Evolutionary conservation across 2,329 filamentous ascomycete species (phyloP), one percentile per base, ranked within the genome.

Genomic region (Macrophomina tecta): DNA sequence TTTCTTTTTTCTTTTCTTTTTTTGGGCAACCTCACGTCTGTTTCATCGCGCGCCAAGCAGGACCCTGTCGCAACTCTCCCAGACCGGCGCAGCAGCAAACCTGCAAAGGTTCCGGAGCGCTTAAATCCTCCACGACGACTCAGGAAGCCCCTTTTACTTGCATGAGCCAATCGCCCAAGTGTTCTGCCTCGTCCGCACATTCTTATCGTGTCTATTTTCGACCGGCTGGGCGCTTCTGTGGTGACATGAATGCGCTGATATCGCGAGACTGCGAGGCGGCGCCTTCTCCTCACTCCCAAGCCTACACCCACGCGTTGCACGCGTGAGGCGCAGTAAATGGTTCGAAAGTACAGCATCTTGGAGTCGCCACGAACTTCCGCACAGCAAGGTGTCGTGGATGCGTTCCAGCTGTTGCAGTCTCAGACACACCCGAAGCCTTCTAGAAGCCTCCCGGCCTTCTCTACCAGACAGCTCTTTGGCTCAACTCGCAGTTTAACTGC

Each of bases 111-210:
- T 49, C 11, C 58, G n/a, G 30, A 48, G 58, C 58, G 58, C 58
- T 62, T 62, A 49, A 49, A 62, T 38, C 42, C 18, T 60, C 32
- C 38, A 4, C 42, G 5, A 6, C 56, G 56, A 61, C 56, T 61
- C 56, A 61, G 11, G 42, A 18, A n/a, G 56, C 58, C 58, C 58
- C 58, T 62, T 62, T 62, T 36, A 36, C 42, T 32, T 62, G 58
- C 58, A 62, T 62, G 14, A 40, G n/a, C 58, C 58, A 62, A 62
- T 49, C 58, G 49, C 8, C 18, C 58, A 23, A 23, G 2, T 23
- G 23, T 23, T 14, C 45, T 48, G 45, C 48, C 11, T 30, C 48
- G 23, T 48, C 6, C 45, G n/a, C 32, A 7, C 55, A 28, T 16
- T 46, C 2, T 18, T 30, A 34, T 61, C 56, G 16, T 40, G 14